phyloP scores from a whole-genome alignment of 192 early-diverging fungal species.

The Mortierella hygrophila region DNA sequence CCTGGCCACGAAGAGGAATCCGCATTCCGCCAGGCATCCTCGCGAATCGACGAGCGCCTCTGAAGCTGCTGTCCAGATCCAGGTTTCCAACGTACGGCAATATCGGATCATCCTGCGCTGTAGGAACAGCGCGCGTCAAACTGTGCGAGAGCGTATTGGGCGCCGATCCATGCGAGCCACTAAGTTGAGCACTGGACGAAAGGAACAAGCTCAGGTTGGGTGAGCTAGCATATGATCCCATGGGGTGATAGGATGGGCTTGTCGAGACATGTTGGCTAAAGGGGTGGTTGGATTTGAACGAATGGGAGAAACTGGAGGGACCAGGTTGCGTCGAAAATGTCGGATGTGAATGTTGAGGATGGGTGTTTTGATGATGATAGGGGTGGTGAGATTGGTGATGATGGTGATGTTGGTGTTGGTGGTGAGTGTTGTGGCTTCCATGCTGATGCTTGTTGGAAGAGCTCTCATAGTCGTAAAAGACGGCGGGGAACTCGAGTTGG shows the following conservation, averaged over 20 bases:
- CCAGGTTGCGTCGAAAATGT: neutral
- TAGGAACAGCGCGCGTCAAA: conserved; percentile 13
- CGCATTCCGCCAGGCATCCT: conserved; percentile 70
- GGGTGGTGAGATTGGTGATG: conserved; percentile 7
- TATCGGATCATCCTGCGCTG: conserved; percentile 60
- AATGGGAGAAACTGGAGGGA: neutral
- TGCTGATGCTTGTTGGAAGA: conserved; percentile 16
- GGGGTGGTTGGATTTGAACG: conserved; percentile 14
- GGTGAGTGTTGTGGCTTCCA: conserved; percentile 11
- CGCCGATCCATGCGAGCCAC: conserved; percentile 11
- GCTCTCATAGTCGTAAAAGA: conserved; percentile 77
- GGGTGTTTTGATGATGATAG: neutral
- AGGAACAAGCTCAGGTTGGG: conserved; percentile 10
- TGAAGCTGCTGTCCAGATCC: conserved; percentile 68
- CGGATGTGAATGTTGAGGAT: neutral
- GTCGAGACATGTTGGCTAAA: conserved; percentile 18
- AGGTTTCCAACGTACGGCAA: conserved; percentile 85
- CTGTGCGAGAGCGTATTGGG: conserved; percentile 3
- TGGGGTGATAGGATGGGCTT: conserved; percentile 28
- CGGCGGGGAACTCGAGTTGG: conserved; percentile 74
- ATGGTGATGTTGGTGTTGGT: conserved; percentile 21
- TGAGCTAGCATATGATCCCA: conserved; percentile 36
- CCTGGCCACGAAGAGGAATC: conserved; percentile 77
- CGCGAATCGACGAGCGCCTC: conserved; percentile 55
- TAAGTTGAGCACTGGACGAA: conserved; percentile 4